Evolutionary conservation across 192 early-diverging fungal genomes (phyloP), one percentile per base, ranked within the genome.

Genomic region (Chytriomyces hyalinus): DNA sequence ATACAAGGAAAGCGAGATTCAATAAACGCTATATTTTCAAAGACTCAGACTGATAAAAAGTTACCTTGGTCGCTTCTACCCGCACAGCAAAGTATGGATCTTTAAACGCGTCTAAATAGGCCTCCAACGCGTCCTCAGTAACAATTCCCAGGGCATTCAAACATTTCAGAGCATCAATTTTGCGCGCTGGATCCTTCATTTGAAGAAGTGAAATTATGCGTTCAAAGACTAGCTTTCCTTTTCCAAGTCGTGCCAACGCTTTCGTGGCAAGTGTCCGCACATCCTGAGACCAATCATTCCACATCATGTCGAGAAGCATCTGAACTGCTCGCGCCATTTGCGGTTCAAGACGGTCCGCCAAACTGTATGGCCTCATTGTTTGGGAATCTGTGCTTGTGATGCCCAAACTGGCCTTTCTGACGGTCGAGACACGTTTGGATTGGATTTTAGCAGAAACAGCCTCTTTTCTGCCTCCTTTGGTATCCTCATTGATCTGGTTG

Each of bases 31-130:
- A 17, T 44, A 26, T 36, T 0, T 36, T 46, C 22, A 77, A 73
- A 65, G 36, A 8, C 66, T 47, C 36, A 36, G 36, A 36, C 36
- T 36, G 36, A 36, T 26, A 6, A n/a, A 50, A 22, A n/a, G 50
- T 49, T 60, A 84, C 83, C 80, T 88, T 88, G 77, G 85, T 87
- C 20, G 87, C 85, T 49, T 87, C 84, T 15, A 86, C 59, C 43
- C 85, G 65, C 1, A 88, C 87, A 24, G 73, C 73, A 20, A 81
- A 44, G 70, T 80, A 87, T 22, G 83, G 49, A 69, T 88, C 87
- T 44, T 63, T 48, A 49, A 88, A 85, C 28, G 81, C 80, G 7
- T 49, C 49, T 50, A 87, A 46, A 61, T 77, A 85, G 10, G 26
- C 61, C 6, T 15, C 48, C 49, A 87, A 20, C 4, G 82, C 80